These are phyloP conservation scores for Myochromella boudieri DNA, from an alignment of 768 basidiomycete genomes.

Conservation along the genomic window DNA sequence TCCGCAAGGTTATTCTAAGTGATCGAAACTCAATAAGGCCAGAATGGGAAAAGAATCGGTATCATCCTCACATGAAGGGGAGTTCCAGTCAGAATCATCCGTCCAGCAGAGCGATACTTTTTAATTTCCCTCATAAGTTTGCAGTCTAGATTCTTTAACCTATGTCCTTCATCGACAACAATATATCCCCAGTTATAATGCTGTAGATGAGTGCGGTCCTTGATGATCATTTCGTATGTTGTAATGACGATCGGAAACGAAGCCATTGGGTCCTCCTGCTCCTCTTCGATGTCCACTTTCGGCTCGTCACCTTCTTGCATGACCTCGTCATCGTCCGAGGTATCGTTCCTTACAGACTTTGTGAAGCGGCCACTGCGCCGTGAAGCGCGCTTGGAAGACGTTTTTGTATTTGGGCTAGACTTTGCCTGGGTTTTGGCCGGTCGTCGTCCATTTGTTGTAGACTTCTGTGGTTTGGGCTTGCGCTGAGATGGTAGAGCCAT, in stretches of 20 bases:
- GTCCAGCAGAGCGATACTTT: slow-evolving; percentile 76
- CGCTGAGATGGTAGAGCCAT: slow-evolving; percentile 40
- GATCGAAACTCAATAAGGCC: neutral
- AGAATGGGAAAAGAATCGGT: neutral
- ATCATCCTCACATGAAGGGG: slow-evolving; percentile 76
- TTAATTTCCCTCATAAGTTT: slow-evolving; percentile 90
- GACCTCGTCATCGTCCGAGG: slow-evolving; percentile 11
- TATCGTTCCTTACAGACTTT: slow-evolving; percentile 20
- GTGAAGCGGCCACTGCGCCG: slow-evolving; percentile 14
- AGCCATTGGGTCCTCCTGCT: slow-evolving; percentile 15
- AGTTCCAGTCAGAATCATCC: slow-evolving; percentile 95
- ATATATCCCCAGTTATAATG: slow-evolving; percentile 86
- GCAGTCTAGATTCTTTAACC: slow-evolving; percentile 93
- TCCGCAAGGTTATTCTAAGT: slow-evolving; percentile 93
- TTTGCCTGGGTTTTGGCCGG: slow-evolving; percentile 17
- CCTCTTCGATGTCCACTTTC: slow-evolving; percentile 14
- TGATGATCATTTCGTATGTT: slow-evolving; percentile 92
- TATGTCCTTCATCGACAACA: slow-evolving; percentile 94
- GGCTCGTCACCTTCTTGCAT: slow-evolving; percentile 18
- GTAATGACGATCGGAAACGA: slow-evolving; percentile 83
- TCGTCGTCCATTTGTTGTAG: neutral
- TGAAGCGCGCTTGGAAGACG: slow-evolving; percentile 11
- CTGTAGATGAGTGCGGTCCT: slow-evolving; percentile 61
- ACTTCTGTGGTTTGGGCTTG: slow-evolving; percentile 8
- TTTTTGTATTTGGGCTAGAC: slow-evolving; percentile 15